These are phyloP conservation scores for Graphiopsis chlorocephala DNA, from an alignment of 2,329 filamentous ascomycete species.

Conservation along the genomic window DNA sequence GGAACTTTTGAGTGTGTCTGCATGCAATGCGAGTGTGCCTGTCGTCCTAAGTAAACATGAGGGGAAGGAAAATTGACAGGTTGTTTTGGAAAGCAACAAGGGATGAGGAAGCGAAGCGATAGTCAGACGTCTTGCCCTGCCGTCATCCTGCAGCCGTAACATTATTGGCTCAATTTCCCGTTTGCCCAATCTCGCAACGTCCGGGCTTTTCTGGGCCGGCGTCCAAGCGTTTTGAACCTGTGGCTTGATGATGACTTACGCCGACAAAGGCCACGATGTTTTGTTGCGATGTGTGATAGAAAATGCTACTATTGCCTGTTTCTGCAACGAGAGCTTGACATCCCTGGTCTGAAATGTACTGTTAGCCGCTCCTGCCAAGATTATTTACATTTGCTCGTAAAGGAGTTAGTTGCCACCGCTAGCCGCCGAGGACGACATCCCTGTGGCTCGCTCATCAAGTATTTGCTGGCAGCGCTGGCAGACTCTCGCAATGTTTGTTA, in stretches of 20 bases:
- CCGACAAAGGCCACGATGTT: not conserved
- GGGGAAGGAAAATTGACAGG: not conserved
- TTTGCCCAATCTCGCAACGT: constrained; percentile 1
- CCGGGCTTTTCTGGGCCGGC: not conserved
- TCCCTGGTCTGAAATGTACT: not conserved
- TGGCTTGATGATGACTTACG: not conserved
- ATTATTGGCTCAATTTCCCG: not conserved
- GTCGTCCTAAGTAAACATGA: not conserved
- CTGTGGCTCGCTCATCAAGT: not conserved
- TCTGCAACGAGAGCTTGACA: not conserved
- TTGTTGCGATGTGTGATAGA: not conserved
- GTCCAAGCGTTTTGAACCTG: not conserved
- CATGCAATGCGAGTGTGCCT: not conserved
- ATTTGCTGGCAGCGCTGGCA: not conserved
- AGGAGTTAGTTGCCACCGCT: not conserved
- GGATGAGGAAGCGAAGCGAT: not conserved
- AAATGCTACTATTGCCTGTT: not conserved
- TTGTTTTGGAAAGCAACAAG: not conserved
- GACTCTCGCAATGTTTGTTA: not conserved
- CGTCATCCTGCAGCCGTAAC: not conserved
- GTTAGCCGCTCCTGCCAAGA: not conserved
- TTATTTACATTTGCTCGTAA: not conserved
- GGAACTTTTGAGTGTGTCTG: not conserved
- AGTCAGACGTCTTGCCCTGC: not conserved
- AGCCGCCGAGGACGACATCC: not conserved